Conservation (phyloP, 164 flowering plant genomes). For the Nymphaea colorata region DNA sequence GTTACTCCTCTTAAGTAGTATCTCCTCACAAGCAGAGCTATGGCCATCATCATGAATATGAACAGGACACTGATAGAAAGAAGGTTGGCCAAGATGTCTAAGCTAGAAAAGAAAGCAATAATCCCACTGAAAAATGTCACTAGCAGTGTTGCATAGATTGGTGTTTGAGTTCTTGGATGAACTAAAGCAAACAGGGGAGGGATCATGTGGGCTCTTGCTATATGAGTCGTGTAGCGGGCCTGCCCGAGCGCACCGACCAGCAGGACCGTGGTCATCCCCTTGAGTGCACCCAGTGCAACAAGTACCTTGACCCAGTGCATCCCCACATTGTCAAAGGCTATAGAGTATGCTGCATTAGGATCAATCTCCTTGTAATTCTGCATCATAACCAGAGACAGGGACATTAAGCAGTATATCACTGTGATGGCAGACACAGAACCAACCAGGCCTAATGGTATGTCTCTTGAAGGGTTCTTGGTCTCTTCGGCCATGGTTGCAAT, state of each 20-base stretch:
- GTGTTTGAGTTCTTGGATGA: conserved; percentile 73
- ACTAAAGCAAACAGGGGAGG: conserved; percentile 75
- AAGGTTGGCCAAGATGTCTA: conserved; percentile 62
- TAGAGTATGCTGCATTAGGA: conserved; percentile 53
- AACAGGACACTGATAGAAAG: conserved; percentile 61
- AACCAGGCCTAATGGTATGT: conserved; percentile 62
- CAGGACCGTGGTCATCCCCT: conserved; percentile 77
- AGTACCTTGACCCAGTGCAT: conserved; percentile 77
- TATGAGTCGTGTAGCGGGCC: conserved; percentile 73
- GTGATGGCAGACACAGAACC: conserved; percentile 69
- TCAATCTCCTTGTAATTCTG: conserved; percentile 54
- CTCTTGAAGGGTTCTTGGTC: conserved; percentile 51
- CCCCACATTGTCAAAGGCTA: conserved; percentile 59
- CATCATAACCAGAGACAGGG: conserved; percentile 52
- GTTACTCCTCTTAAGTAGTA: conserved; percentile 46
- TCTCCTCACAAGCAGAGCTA: conserved; percentile 69
- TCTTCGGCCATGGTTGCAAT: conserved; percentile 92
- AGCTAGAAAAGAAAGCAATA: conserved; percentile 55
- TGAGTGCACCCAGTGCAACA: conserved; percentile 57
- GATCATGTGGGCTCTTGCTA: conserved; percentile 78
- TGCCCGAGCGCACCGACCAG: conserved; percentile 69
- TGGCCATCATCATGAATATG: conserved; percentile 75
- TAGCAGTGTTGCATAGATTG: conserved; percentile 53
- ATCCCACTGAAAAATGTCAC: conserved; percentile 28
- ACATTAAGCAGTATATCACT: conserved; percentile 64